Base-by-base conservation (phyloP, 2,329 filamentous ascomycete genomes). In the Colletotrichum melonis region DNA sequence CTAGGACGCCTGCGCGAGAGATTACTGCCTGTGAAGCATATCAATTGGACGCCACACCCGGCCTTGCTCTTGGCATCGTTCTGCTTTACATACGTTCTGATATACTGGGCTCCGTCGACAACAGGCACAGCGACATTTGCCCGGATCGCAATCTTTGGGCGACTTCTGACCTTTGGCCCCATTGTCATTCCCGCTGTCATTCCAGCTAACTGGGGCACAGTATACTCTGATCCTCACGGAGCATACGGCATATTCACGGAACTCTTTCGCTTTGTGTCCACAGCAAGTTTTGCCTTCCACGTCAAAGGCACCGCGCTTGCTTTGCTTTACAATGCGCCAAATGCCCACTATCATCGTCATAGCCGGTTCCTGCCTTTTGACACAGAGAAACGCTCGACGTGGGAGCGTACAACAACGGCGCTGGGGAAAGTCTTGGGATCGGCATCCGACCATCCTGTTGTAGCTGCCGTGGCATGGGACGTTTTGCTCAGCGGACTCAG, bases 391-490 rank as follows among this genome's bases (percentile, higher is more conserved):
- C 82, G 82, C 16, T 83, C 82, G 30, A 80, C 79, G 5, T 84
- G 84, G 80, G 85, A 88, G 69, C 85, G 85, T 26, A 84, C 82
- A 62, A 83, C 84, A 14, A 86, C 81, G 28, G 85, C 86, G 3
- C 68, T 87, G 16, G 83, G 81, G 59, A 86, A 83, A 77, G 80
- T 89, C 14, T 82, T 88, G 30, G 86, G 84, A 54, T 86, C 88
- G 1, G 84, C 89, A 63, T 84, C 83, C 72, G 88, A 88, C 65
- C 89, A 92, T 77, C 90, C 90, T 0, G 87, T 86, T 26, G 86
- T 92, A 35, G 86, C 87, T 24, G 87, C 86, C 22, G 87, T 88
- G 0, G 88, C 87, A 6, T 87, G 87, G 80, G 91, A 93, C 79
- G 90, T 90, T 1, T 78, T 92, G 16, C 82, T 91, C 46, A 89